phyloP scores from a whole-genome alignment of 139 green algal species.

The Chlamydomonas schloesseri region DNA sequence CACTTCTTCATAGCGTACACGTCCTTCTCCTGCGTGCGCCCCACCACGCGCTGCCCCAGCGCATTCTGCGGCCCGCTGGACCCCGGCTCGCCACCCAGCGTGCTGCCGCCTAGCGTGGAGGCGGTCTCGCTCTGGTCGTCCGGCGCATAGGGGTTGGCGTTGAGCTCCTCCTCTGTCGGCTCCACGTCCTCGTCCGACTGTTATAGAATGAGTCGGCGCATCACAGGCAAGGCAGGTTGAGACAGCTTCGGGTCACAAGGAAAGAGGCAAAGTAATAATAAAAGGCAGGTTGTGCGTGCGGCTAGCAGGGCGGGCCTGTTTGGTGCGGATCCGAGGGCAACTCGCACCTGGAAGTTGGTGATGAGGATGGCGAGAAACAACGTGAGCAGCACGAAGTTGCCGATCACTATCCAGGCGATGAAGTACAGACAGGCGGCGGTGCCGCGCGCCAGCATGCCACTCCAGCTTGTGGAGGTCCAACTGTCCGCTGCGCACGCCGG shows the following conservation, averaged over 20 bases:
- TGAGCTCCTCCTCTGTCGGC: slow-evolving; percentile 9
- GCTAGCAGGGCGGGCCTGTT: too few relatives aligned
- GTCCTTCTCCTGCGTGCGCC: neutral
- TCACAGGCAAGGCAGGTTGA: too few relatives aligned
- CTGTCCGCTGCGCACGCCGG: slow-evolving; percentile 51
- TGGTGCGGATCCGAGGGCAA: too few relatives aligned
- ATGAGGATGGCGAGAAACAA: slow-evolving; percentile 80
- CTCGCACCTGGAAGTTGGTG: slow-evolving; percentile 56
- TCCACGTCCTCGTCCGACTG: slow-evolving; percentile 31
- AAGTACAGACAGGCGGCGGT: slow-evolving; percentile 56
- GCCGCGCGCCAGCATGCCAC: slow-evolving; percentile 44
- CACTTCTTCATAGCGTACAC: slow-evolving; percentile 31
- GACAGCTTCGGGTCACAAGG: too few relatives aligned
- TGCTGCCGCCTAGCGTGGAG: neutral
- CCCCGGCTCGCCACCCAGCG: neutral
- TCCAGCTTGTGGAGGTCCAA: slow-evolving; percentile 35
- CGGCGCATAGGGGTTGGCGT: slow-evolving; percentile 14
- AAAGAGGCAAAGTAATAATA: too few relatives aligned
- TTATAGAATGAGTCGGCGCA: too few relatives aligned
- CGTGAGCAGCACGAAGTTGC: slow-evolving; percentile 78
- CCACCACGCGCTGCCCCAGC: slow-evolving; percentile 9
- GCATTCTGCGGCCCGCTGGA: neutral
- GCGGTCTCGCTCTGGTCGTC: slow-evolving; percentile 13
- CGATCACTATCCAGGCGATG: slow-evolving; percentile 65
- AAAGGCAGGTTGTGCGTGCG: too few relatives aligned